Conservation (phyloP, 2,329 filamentous ascomycete genomes). For the Hirsutella rhossiliensis region DNA sequence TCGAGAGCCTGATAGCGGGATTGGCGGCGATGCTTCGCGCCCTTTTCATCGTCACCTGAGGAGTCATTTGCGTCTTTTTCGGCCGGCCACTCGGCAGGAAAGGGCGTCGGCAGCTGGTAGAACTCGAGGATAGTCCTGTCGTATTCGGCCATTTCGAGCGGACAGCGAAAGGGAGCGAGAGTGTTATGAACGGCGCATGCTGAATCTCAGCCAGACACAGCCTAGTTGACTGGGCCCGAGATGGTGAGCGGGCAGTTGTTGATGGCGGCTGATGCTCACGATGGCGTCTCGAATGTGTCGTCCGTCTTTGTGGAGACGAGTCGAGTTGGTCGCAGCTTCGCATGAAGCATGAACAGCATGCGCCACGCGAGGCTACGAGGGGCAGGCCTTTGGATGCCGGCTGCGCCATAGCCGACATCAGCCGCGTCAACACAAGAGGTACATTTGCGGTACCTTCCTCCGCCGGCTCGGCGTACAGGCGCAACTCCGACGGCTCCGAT, state of each 20-base stretch:
- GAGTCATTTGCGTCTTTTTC: conserved; percentile 62
- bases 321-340: neutral
- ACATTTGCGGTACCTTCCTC: too few relatives aligned
- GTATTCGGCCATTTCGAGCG: conserved; percentile 49
- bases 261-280: neutral
- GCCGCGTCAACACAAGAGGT: too few relatives aligned
- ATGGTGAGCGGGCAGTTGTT: neutral
- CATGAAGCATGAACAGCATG: neutral
- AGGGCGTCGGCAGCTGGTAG: conserved; percentile 72
- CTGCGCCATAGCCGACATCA: neutral
- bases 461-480: conserved; percentile 8
- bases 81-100: conserved; percentile 74
- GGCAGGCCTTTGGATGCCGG: neutral
- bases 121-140: conserved; percentile 73
- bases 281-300: neutral
- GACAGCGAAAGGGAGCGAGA: neutral
- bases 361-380: conserved; percentile 4
- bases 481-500: conserved; percentile 20
- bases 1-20: conserved; percentile 81
- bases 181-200: neutral
- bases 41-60: conserved; percentile 43
- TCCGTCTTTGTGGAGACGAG: neutral
- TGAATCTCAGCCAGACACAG: neutral
- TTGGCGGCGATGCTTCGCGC: conserved; percentile 44
- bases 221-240: neutral